Evolutionary conservation across 345 rosid genomes (phyloP), one percentile per base, ranked within the genome.

Genomic region (Melaleuca alternifolia): DNA sequence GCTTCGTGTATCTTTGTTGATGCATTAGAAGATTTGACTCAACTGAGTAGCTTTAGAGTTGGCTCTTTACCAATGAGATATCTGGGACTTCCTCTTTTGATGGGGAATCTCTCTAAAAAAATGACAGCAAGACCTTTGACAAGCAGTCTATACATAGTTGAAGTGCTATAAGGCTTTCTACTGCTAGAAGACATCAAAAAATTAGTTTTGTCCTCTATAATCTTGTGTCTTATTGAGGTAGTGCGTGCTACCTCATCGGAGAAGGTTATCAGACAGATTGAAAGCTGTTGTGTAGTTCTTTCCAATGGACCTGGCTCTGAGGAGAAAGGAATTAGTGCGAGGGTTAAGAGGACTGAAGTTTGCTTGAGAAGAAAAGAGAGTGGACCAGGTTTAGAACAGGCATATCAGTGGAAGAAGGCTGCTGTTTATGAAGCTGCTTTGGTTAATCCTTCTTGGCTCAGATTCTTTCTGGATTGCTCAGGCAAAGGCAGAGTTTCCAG

Each of bases 91-190:
- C 33, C 33, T 24, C 33, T 57, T 57, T 10, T 11, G 26, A 24
- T 15, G 12, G 28, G 7, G 30, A 57, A 57, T 11, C 33, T 57
- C 12, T n/a, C 16, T n/a, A 59, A 11, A 59, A 26, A 59, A 26
- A n/a, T n/a, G 1, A 11, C 0, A 11, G 8, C 33, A 30, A 65
- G 46, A 65, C 24, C 6, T 0, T 65, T 1, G 5, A 8, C 46
- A 33, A 30, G 46, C 18, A 65, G 11, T 33, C 5, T 20, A 8
- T 65, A 65, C 9, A 8, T 65, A 16, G 12, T 30, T 30, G 3
- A 23, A 65, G 77, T 15, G 1, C 21, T 5, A 7, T 0, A 65
- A 65, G 11, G 23, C 77, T 65, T 44, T 62, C 23, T 15, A 30
- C 15, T 65, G 44, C 23, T 65, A 30, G 11, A 65, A 65, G 21